Conservation (phyloP, 495 filamentous ascomycete species). For the Annulohypoxylon nitens region DNA sequence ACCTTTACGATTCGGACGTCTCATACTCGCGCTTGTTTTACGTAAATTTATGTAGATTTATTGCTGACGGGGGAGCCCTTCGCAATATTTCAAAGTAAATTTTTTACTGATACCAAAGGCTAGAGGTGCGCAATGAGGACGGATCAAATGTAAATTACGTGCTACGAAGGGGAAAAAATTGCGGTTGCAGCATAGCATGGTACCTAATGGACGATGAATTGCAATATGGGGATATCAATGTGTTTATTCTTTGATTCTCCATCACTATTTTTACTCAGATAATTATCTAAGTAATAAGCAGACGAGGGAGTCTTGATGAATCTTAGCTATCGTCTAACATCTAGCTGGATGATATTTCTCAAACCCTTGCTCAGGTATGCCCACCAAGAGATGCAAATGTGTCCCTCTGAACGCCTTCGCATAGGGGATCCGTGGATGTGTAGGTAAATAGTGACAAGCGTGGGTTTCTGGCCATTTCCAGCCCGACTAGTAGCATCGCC, state of each 20-base stretch:
- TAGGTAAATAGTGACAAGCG: constrained; percentile 2
- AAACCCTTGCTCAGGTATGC: constrained; percentile 1
- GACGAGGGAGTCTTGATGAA: not conserved
- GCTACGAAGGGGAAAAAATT: constrained; percentile 29
- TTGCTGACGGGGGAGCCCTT: constrained; percentile 13
- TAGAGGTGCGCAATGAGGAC: not conserved
- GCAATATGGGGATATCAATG: constrained; percentile 37
- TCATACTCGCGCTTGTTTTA: not conserved
- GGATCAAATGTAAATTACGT: constrained; percentile 18
- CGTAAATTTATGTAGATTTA: not conserved
- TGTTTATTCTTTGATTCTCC: constrained; percentile 28
- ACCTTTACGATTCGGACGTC: not conserved
- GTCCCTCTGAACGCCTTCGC: constrained; percentile 37
- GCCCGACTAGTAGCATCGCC: not conserved
- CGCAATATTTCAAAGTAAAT: not conserved
- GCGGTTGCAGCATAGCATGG: constrained; percentile 25
- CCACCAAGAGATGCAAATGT: constrained; percentile 24
- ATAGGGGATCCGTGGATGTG: constrained; percentile 6
- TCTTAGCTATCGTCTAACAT: constrained; percentile 22
- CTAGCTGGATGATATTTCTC: constrained; percentile 20
- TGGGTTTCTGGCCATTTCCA: not conserved
- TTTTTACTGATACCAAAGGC: not conserved
- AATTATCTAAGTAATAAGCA: not conserved
- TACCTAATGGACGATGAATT: constrained; percentile 29
- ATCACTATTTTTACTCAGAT: not conserved